A percentile compares a stretch with the other conserved stretches of the same genome.
phyloP scores from a whole-genome alignment of 2,329 filamentous ascomycete species.

The Ascosphaera pollenicola region DNA sequence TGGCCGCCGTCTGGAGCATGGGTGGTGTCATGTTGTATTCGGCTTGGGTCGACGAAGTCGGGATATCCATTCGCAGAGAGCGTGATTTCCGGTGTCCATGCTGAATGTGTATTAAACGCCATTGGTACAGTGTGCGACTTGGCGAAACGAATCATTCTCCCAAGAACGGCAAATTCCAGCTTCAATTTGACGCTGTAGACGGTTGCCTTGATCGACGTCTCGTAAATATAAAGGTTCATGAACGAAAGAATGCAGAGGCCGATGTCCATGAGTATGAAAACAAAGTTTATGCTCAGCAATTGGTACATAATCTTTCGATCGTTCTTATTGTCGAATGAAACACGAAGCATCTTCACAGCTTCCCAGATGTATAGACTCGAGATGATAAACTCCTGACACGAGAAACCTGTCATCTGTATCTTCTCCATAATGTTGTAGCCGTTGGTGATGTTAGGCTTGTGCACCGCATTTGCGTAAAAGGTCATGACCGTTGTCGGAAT shows the following conservation, averaged over 20 bases:
- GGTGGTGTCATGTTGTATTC: conserved; percentile 20
- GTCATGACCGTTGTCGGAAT: conserved; percentile 16
- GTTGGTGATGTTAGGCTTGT: conserved; percentile 8
- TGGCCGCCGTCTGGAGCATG: conserved; percentile 10
- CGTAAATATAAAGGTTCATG: conserved; percentile 22
- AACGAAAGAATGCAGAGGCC: conserved; percentile 23
- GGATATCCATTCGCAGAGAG: conserved; percentile 15
- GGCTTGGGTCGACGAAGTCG: conserved; percentile 23
- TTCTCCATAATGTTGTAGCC: conserved; percentile 21
- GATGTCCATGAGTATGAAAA: conserved; percentile 25
- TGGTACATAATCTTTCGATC: conserved; percentile 27
- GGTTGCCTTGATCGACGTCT: conserved; percentile 25
- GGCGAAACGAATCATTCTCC: conserved; percentile 22
- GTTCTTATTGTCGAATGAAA: conserved; percentile 18
- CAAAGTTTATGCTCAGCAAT: conserved; percentile 25
- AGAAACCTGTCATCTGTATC: conserved; percentile 28
- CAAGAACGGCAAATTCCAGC: conserved; percentile 27
- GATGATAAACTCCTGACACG: conserved; percentile 26
- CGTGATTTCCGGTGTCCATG: conserved; percentile 16
- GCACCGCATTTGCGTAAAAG: conserved; percentile 11
- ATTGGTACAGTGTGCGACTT: conserved; percentile 11
- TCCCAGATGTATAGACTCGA: conserved; percentile 30
- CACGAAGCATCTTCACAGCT: conserved; percentile 27
- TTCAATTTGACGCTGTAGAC: conserved; percentile 28
- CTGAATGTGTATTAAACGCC: background rate